These are phyloP conservation scores for Calvatia gigantea DNA, from an alignment of 768 basidiomycete species.

Conservation along the genomic window DNA sequence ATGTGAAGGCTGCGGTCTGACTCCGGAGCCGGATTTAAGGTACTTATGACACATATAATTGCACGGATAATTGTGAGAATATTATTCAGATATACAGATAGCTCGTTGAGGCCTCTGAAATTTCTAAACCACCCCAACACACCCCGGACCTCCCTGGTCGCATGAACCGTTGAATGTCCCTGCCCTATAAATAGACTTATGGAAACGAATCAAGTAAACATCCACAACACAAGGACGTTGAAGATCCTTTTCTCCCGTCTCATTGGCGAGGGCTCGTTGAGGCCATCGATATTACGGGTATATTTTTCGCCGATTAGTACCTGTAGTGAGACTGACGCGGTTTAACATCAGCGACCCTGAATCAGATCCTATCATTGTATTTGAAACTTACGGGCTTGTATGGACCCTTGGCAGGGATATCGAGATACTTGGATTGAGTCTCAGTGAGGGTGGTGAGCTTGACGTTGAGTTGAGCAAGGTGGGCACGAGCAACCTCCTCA, in stretches of 20 bases:
- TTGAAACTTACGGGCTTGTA: conserved; percentile 45
- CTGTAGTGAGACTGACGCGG: conserved; percentile 36
- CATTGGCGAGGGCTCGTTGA: conserved; percentile 74
- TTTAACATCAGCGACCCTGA: not conserved
- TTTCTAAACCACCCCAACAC: conserved; percentile 12
- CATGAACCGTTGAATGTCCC: conserved; percentile 29
- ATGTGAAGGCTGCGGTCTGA: not conserved
- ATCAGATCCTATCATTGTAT: not conserved
- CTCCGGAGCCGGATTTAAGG: not conserved
- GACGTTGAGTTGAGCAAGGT: conserved; percentile 88
- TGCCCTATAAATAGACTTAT: conserved; percentile 42
- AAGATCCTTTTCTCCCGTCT: conserved; percentile 60
- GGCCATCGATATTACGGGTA: conserved; percentile 51
- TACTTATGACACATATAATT: conserved; percentile 2
- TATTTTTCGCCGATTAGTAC: conserved; percentile 33
- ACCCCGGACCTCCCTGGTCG: conserved; percentile 22
- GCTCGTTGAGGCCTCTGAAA: conserved; percentile 56
- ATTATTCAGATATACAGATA: not conserved
- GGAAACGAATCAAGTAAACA: conserved; percentile 48
- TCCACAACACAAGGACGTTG: conserved; percentile 56
- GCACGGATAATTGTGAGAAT: not conserved
- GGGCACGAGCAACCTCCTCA: conserved; percentile 98
- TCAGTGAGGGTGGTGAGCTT: conserved; percentile 77
- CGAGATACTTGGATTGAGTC: conserved; percentile 87
- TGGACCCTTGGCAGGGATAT: conserved; percentile 77